Conservation (phyloP, 2,329 filamentous ascomycete species). For the Aspergillus tubingensis region DNA sequence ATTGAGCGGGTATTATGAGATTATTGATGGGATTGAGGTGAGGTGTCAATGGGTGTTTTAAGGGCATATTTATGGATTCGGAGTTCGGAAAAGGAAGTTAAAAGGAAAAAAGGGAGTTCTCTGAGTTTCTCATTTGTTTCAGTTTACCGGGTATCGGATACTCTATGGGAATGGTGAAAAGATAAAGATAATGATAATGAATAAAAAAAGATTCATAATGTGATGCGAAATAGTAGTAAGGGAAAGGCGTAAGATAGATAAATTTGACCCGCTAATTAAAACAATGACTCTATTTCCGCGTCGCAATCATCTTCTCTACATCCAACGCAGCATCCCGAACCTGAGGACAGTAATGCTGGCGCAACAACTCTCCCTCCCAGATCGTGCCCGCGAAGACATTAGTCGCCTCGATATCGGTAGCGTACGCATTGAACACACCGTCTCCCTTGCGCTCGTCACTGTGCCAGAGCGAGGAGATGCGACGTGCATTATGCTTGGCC, state of each 20-base stretch:
- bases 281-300: slow-evolving; percentile 17
- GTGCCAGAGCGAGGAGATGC: slow-evolving; percentile 85
- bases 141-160: background rate
- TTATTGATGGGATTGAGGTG: too few relatives aligned
- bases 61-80: background rate
- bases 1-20: too few relatives aligned
- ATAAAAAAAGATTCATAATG: background rate
- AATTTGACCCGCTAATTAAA: slow-evolving; percentile 12
- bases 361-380: slow-evolving; percentile 89
- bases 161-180: background rate
- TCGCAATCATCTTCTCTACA: slow-evolving; percentile 66
- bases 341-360: slow-evolving; percentile 81
- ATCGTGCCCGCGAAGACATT: slow-evolving; percentile 89
- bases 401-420: slow-evolving; percentile 74
- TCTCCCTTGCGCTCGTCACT: slow-evolving; percentile 93
- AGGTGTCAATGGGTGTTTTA: too few relatives aligned
- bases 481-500: slow-evolving; percentile 76
- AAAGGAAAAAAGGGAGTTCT: background rate
- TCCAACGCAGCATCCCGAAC: slow-evolving; percentile 73
- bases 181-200: background rate
- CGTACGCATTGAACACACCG: slow-evolving; percentile 75
- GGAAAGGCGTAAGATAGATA: slow-evolving; percentile 5
- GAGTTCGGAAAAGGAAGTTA: background rate
- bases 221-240: background rate
- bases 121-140: too few relatives aligned